Evolutionary conservation across 495 filamentous ascomycete genomes (phyloP), one percentile per base, ranked within the genome.

Genomic region (Platismatia glauca): DNA sequence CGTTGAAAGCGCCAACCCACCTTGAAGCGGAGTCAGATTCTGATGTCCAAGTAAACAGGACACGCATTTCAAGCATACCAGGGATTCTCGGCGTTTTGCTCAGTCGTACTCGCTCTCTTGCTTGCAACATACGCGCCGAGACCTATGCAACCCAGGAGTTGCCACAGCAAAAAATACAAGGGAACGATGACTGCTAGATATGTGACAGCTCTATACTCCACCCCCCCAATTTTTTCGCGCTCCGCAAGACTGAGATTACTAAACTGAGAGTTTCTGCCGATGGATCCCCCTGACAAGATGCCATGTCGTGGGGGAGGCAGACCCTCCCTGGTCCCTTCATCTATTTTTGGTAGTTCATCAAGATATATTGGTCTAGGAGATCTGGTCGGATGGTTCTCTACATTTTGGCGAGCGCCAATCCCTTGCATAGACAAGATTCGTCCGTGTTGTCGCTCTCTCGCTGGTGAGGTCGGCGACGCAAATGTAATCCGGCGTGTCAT

Each of bases 191-290:
- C 76, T 1, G 84, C 77, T 31, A 96, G 77, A 11, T 91, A 75
- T n/a, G 78, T 83, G 18, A 94, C 78, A 15, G 90, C 89, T 60
- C 83, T 81, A 68, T 94, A 94, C 73, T 95, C 90, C 55, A 84
- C 86, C 2, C 90, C 90, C 31, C 89, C 89, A 7, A 95, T 80
- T 60, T 80, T 75, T 60, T 89, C 85, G 15, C 89, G 81, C 68
- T 95, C 88, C 24, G 81, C 80, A 7, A 78, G 74, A 6, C 82
- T 83, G 18, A 95, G 74, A 38, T 81, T 81, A 68, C 87, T 80
- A 69, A 94, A 91, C 64, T 87, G 85, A 15, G 84, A 85, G 71
- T 93, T 93, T 22, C 88, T 79, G 4, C 85, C 84, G 24, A 87
- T 77, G 44, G 75, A 66, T 13, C 77, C 81, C 35, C 75, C 75